Evolutionary conservation across 352 stramenopile species (phyloP).

Genomic region (Pythium diclinum): DNA sequence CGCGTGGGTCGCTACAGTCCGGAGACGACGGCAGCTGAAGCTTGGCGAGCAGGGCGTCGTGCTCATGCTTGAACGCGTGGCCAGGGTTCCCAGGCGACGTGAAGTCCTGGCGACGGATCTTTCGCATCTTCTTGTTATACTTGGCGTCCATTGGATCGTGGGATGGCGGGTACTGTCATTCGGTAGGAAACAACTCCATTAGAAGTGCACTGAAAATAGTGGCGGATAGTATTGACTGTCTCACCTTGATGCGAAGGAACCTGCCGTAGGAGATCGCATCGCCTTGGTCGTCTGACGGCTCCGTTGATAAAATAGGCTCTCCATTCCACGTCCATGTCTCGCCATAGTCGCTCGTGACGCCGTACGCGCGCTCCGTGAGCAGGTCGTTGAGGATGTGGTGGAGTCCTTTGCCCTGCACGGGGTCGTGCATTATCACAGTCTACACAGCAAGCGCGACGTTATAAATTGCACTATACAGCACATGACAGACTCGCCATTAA

Average conservation of each 20-base stretch:
- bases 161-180: slow-evolving; percentile 51
- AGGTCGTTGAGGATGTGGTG: slow-evolving; percentile 72
- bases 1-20: slow-evolving; percentile 14
- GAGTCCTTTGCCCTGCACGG: slow-evolving; percentile 74
- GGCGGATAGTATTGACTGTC: neutral
- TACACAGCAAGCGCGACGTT: slow-evolving; percentile 12
- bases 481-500: neutral
- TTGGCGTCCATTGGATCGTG: slow-evolving; percentile 41
- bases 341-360: slow-evolving; percentile 27
- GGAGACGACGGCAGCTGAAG: slow-evolving; percentile 39
- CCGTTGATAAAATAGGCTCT: slow-evolving; percentile 20
- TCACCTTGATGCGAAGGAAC: slow-evolving; percentile 60
- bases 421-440: slow-evolving; percentile 85
- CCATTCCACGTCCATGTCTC: slow-evolving; percentile 53
- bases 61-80: slow-evolving; percentile 39
- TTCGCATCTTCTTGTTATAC: slow-evolving; percentile 61
- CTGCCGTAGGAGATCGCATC: slow-evolving; percentile 48
- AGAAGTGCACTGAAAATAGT: too few species aligned
- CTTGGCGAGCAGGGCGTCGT: slow-evolving; percentile 43
- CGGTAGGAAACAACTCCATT: neutral
- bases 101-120: slow-evolving; percentile 62
- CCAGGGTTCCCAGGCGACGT: slow-evolving; percentile 47
- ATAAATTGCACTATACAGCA: neutral
- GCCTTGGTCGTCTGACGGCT: neutral
- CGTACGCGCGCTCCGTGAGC: slow-evolving; percentile 55